Conservation (phyloP, 805 yeast species). For the Wickerhamomyces canadensis region DNA sequence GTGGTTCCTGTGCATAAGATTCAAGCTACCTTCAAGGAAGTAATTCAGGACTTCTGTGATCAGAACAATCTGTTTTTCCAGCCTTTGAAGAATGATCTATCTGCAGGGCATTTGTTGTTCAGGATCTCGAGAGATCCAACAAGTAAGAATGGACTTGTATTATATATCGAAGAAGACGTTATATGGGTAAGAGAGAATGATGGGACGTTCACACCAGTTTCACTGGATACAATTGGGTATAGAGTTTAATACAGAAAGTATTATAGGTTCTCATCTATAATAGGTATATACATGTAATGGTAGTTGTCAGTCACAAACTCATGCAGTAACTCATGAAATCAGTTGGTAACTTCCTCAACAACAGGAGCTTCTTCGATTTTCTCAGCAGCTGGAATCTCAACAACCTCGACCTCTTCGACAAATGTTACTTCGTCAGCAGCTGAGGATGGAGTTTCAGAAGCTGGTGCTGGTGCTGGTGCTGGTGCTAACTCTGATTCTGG, state of each 20-base stretch:
- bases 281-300: no score
- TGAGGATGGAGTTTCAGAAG: conserved; percentile 11
- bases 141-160: conserved; percentile 30
- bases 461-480: no score
- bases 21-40: conserved; percentile 52
- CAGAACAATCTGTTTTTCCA: conserved; percentile 34
- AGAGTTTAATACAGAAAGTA: neutral
- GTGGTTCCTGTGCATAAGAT: conserved; percentile 39
- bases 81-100: conserved; percentile 15
- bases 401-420: conserved; percentile 5
- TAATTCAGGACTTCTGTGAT: conserved; percentile 57
- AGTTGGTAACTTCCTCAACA: neutral
- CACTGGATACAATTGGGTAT: conserved; percentile 24
- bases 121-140: conserved; percentile 29
- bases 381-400: conserved; percentile 12
- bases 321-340: no score
- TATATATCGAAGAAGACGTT: conserved; percentile 62
- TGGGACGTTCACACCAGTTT: conserved; percentile 38
- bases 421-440: conserved; percentile 4
- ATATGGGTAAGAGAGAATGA: conserved; percentile 39
- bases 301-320: no score
- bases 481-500: conserved; percentile 6
- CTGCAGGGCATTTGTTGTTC: conserved; percentile 40
- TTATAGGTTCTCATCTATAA: neutral
- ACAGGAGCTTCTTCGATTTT: conserved; percentile 1